Evolutionary conservation across 164 flowering plant species (phyloP).

Genomic region (Malania oleifera): DNA sequence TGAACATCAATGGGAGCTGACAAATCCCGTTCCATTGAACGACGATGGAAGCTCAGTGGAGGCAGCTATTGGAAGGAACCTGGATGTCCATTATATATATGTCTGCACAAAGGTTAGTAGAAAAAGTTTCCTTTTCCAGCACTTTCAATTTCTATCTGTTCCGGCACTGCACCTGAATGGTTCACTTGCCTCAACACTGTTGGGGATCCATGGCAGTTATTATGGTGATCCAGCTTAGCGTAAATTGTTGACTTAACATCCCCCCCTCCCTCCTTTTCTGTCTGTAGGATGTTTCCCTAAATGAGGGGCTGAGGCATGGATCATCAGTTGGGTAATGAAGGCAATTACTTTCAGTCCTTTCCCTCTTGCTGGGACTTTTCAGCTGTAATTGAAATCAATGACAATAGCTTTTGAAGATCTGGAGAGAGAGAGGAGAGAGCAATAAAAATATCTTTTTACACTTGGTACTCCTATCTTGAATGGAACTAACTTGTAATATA

Average conservation of each 20-base stretch:
- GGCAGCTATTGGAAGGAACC: conserved; percentile 42
- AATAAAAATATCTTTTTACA: too few species aligned
- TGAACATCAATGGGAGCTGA: conserved; percentile 47
- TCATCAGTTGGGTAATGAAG: conserved; percentile 4
- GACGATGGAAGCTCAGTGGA: conserved; percentile 47
- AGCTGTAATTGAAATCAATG: neutral
- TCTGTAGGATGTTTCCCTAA: conserved; percentile 13
- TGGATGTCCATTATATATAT: conserved; percentile 78
- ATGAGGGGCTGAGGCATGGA: neutral
- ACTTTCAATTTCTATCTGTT: neutral
- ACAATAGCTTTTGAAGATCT: too few species aligned
- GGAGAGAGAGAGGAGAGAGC: too few species aligned
- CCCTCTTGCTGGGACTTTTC: neutral
- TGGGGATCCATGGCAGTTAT: too few species aligned
- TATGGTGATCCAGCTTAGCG: too few species aligned
- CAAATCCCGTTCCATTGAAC: conserved; percentile 52
- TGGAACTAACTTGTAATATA: too few species aligned
- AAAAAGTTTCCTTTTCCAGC: neutral
- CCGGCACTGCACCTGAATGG: neutral
- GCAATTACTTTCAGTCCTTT: neutral
- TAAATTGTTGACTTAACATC: too few species aligned
- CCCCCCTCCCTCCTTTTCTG: neutral
- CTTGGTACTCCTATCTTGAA: too few species aligned
- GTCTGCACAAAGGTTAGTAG: conserved; percentile 64
- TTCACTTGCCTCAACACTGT: neutral